Evolutionary conservation across 2,329 filamentous ascomycete species (phyloP).

Genomic region (Graphium sp.): DNA sequence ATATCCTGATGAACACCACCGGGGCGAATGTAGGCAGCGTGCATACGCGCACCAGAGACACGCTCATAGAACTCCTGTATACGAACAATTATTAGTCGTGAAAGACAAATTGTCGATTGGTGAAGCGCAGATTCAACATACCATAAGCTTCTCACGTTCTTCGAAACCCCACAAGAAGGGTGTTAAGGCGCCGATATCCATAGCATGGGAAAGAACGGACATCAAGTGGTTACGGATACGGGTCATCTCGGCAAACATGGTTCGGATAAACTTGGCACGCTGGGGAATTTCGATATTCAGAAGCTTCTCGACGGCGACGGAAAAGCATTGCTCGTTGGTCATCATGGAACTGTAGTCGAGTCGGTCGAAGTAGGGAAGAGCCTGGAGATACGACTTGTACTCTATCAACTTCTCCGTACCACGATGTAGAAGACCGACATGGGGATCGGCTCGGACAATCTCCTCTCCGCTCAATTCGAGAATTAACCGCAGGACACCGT

Average conservation of each 20-base stretch:
- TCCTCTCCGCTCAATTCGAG: slow-evolving; percentile 96
- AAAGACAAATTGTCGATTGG: background rate
- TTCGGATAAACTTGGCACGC: slow-evolving; percentile 92
- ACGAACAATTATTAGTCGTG: background rate
- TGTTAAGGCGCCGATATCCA: slow-evolving; percentile 96
- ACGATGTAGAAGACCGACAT: slow-evolving; percentile 89
- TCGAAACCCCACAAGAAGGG: slow-evolving; percentile 99
- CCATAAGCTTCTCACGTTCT: slow-evolving; percentile 99
- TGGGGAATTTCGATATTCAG: slow-evolving; percentile 93
- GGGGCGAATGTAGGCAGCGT: slow-evolving; percentile 91
- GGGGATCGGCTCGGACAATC: slow-evolving; percentile 89
- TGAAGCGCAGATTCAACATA: slow-evolving; percentile 24
- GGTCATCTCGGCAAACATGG: slow-evolving; percentile 89
- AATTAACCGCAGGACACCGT: slow-evolving; percentile 95
- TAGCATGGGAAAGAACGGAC: slow-evolving; percentile 92
- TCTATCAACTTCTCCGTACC: slow-evolving; percentile 99
- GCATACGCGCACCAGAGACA: slow-evolving; percentile 92
- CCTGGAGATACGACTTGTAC: slow-evolving; percentile 98
- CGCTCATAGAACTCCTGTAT: slow-evolving; percentile 97
- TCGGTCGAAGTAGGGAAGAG: slow-evolving; percentile 95
- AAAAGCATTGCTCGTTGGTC: slow-evolving; percentile 98
- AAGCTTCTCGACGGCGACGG: slow-evolving; percentile 91
- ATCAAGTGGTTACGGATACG: slow-evolving; percentile 93
- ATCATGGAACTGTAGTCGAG: slow-evolving; percentile 99
- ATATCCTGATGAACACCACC: slow-evolving; percentile 95